Conservation (phyloP, 768 basidiomycete genomes). For the Tylopilus plumbeoviolaceoides region DNA sequence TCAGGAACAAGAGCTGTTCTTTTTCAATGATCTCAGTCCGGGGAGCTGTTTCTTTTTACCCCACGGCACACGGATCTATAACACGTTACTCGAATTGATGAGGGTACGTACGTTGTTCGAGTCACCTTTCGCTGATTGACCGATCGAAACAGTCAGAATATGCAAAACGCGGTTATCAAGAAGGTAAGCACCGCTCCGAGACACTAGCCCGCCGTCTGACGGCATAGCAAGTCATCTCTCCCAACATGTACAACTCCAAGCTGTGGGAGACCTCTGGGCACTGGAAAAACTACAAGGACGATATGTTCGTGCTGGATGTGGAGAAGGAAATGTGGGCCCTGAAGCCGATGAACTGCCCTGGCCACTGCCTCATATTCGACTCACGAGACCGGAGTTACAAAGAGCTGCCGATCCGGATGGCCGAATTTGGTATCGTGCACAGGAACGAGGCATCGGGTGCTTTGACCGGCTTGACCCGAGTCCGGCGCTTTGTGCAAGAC, state of each 20-base stretch:
- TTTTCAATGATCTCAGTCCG: constrained; percentile 96
- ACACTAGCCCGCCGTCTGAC: constrained; percentile 6
- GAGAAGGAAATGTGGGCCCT: constrained; percentile 96
- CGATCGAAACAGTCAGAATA: constrained; percentile 66
- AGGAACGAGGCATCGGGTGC: constrained; percentile 96
- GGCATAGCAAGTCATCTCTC: constrained; percentile 74
- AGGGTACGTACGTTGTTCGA: constrained; percentile 50
- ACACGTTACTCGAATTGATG: constrained; percentile 86
- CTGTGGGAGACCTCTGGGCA: constrained; percentile 98
- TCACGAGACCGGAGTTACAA: constrained; percentile 90
- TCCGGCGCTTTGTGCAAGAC: constrained; percentile 94
- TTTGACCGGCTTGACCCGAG: constrained; percentile 87
- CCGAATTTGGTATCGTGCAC: constrained; percentile 97
- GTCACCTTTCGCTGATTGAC: constrained; percentile 7
- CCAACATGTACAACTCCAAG: constrained; percentile 95
- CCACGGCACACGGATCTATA: constrained; percentile 96
- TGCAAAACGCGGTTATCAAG: constrained; percentile 92
- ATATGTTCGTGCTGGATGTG: constrained; percentile 92
- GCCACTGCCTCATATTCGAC: constrained; percentile 95
- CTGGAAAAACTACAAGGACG: constrained; percentile 97
- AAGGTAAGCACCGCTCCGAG: constrained; percentile 47
- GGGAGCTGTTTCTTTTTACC: constrained; percentile 97
- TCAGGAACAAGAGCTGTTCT: constrained; percentile 94
- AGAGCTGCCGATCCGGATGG: constrained; percentile 95
- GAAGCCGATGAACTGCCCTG: constrained; percentile 99